phyloP scores from a whole-genome alignment of 495 filamentous ascomycete species.

The Podospora fimiseda region DNA sequence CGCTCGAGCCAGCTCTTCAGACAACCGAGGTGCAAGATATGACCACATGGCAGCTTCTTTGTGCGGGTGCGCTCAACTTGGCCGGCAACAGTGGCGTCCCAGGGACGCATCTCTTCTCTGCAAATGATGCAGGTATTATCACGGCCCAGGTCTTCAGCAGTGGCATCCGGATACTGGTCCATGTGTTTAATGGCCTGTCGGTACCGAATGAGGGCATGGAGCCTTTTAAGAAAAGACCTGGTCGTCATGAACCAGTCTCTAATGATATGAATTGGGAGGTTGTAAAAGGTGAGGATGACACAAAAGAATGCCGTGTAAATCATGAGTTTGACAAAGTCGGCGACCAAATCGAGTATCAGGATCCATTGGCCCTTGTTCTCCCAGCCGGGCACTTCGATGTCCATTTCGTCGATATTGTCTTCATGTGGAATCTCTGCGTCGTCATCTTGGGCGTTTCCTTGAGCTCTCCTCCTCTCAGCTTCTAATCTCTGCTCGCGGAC shows the following conservation, averaged over 20 bases:
- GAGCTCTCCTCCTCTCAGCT: conserved; percentile 55
- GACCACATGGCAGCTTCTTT: conserved; percentile 93
- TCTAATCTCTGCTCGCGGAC: conserved; percentile 54
- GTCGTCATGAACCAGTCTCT: conserved; percentile 91
- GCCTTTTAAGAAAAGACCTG: conserved; percentile 80
- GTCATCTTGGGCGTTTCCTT: conserved; percentile 34
- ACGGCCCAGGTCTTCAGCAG: conserved; percentile 70
- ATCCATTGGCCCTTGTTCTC: conserved; percentile 93
- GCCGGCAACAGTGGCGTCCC: conserved; percentile 43
- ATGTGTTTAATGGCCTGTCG: conserved; percentile 85
- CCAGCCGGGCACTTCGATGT: conserved; percentile 93
- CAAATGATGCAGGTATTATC: conserved; percentile 98
- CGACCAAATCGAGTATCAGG: conserved; percentile 79
- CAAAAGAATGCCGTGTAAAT: conserved; percentile 89
- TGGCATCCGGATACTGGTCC: conserved; percentile 88
- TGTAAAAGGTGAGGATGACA: conserved; percentile 88
- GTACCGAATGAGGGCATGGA: conserved; percentile 81
- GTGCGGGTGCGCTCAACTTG: conserved; percentile 77
- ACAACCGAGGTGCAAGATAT: conserved; percentile 90
- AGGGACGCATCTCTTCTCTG: conserved; percentile 87
- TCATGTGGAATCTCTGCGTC: conserved; percentile 54
- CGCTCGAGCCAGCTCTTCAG: conserved; percentile 96
- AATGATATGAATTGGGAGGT: conserved; percentile 92
- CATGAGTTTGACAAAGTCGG: conserved; percentile 83
- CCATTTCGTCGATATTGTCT: conserved; percentile 82